Base-by-base conservation (phyloP, 805 yeast genomes). In the Starmerella vaccinii region DNA sequence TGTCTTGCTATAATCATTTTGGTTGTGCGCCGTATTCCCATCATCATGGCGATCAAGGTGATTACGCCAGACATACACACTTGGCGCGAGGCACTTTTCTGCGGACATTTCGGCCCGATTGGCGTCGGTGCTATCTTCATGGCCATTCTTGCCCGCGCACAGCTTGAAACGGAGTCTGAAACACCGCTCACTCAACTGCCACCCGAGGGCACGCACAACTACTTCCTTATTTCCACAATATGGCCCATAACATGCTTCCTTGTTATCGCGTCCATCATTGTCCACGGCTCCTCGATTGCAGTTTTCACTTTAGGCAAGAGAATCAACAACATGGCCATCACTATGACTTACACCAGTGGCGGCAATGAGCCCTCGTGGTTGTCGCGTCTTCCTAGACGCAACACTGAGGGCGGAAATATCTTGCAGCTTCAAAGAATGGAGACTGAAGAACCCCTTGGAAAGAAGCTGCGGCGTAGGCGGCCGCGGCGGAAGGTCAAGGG, bases 101-200 rank as follows among this genome's bases (percentile, higher is more conserved):
- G 94, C 65, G 96, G 96, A 19, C 95, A 88, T 68, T 88, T 89
- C 66, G 97, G 97, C 16, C 96, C 97, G 1, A 85, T 89, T 62
- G 97, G 97, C 44, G 96, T 88, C 21, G 95, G 96, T 51, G 95
- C 95, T 1, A 73, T 88, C 7, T 87, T 84, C 66, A 90, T 92
- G 38, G 81, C 85, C 5, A 80, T 88, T 46, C 70, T 87, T 55
- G 86, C 95, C 0, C 76, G 90, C 54, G 76, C 79, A 9, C 83
- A 81, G 54, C 68, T 84, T 48, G 94, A 85, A 61, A 70, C 75
- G 21, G 68, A 63, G 4, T 76, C 74, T 24, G 76, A 75, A 35
- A 78, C 84, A 0, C 90, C 90, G 0, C 63, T 80, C 30, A 69
- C 65, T 12, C 50, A 39, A 4, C 56, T 78, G 6, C 83, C 87